Evolutionary conservation across 208 protist genomes (phyloP).

Genomic region (Kentomonas sorsogonicus): DNA sequence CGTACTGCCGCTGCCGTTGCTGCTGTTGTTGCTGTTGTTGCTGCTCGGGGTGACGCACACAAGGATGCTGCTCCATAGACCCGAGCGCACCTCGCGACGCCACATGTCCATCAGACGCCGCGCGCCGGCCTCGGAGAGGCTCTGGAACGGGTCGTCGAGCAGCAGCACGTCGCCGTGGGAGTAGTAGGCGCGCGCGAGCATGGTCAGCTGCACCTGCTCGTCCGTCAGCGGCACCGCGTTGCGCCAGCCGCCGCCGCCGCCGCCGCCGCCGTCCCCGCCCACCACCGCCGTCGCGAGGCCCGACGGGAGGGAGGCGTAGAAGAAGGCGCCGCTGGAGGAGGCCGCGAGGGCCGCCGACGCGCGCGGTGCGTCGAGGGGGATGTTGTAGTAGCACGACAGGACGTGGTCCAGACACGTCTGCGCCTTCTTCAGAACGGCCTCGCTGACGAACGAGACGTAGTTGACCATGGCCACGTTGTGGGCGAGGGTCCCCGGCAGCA

Average conservation of each 20-base stretch:
- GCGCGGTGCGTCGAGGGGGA: too few species aligned
- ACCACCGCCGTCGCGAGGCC: conserved; percentile 48
- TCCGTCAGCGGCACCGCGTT: conserved; percentile 28
- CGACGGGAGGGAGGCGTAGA: conserved; percentile 40
- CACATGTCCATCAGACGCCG: too few species aligned
- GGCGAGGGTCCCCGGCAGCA: conserved; percentile 57
- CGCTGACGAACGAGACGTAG: conserved; percentile 41
- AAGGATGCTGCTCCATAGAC: too few species aligned
- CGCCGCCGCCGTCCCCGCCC: conserved; percentile 15
- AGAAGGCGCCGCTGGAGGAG: conserved; percentile 43
- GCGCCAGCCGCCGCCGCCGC: conserved; percentile 13
- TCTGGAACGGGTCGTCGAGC: conserved; percentile 78
- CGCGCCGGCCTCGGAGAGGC: too few species aligned
- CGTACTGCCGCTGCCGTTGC: too few species aligned
- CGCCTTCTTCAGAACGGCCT: conserved; percentile 28
- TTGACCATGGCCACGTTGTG: conserved; percentile 64
- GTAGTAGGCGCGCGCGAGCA: conserved; percentile 67
- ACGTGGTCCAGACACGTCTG: conserved; percentile 27
- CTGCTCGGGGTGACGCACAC: too few species aligned
- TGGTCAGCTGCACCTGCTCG: conserved; percentile 56
- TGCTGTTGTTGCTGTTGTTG: too few species aligned
- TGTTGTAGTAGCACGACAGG: too few species aligned
- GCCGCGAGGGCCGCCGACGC: too few species aligned
- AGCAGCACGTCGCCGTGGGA: conserved; percentile 50
- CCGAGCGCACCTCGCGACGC: too few species aligned